A percentile compares a stretch with the other conserved stretches of the same genome.
These are phyloP conservation scores for Penicillium sp. DNA, from an alignment of 2,329 filamentous ascomycete genomes.

Conservation along the genomic window DNA sequence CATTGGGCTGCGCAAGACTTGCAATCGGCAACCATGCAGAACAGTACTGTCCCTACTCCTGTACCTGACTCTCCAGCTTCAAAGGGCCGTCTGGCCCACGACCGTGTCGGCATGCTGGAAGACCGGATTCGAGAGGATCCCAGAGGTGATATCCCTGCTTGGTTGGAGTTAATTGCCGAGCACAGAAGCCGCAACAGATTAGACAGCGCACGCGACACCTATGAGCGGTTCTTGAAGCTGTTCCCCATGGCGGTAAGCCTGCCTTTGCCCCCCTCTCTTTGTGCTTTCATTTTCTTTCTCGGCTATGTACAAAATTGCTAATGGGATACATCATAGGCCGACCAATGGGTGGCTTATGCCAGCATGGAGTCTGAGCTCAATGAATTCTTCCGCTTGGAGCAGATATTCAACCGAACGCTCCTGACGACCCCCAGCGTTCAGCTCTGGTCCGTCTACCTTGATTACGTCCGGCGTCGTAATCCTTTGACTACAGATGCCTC, in stretches of 20 bases:
- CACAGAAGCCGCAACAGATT: slow-evolving; percentile 77
- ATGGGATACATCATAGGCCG: slow-evolving; percentile 62
- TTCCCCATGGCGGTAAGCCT: slow-evolving; percentile 84
- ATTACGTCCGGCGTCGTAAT: slow-evolving; percentile 89
- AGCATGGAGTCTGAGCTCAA: slow-evolving; percentile 87
- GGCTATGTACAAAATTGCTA: slow-evolving; percentile 5
- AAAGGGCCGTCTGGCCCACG: slow-evolving; percentile 62
- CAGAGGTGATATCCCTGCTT: slow-evolving; percentile 86
- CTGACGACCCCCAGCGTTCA: slow-evolving; percentile 76
- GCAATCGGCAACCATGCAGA: slow-evolving; percentile 32
- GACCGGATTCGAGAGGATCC: slow-evolving; percentile 90
- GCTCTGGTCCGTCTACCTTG: slow-evolving; percentile 89
- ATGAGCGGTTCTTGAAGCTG: slow-evolving; percentile 79
- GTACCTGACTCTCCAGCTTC: slow-evolving; percentile 45
- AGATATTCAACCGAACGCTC: slow-evolving; percentile 77
- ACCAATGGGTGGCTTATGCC: slow-evolving; percentile 85
- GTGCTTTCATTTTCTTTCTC: neutral
- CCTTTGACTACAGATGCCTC: slow-evolving; percentile 77
- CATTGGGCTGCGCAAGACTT: slow-evolving; percentile 36
- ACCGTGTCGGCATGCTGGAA: slow-evolving; percentile 77
- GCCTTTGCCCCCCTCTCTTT: neutral
- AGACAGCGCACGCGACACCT: slow-evolving; percentile 75
- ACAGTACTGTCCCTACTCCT: slow-evolving; percentile 39
- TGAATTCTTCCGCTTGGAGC: slow-evolving; percentile 75
- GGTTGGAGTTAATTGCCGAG: slow-evolving; percentile 82